These are phyloP conservation scores for Phytophthora tentaculata DNA, from an alignment of 352 stramenopile genomes.

Conservation along the genomic window DNA sequence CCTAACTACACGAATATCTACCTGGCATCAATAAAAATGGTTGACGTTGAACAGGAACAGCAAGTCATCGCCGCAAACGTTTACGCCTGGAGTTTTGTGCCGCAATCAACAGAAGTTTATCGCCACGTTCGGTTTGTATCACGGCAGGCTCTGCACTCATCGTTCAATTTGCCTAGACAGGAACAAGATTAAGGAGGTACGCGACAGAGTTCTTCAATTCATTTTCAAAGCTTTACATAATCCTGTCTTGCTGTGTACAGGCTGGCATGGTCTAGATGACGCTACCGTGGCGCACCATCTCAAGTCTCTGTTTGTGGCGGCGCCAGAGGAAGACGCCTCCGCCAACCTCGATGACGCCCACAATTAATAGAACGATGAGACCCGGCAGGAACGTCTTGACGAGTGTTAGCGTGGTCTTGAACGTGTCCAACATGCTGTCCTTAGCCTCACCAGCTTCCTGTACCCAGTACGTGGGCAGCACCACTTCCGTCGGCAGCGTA, in stretches of 20 bases:
- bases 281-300: slow-evolving; percentile 30
- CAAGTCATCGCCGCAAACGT: slow-evolving; percentile 8
- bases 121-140: not conserved
- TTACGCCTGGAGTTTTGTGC: slow-evolving; percentile 11
- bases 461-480: slow-evolving; percentile 68
- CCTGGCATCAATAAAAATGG: not conserved
- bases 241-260: slow-evolving; percentile 17
- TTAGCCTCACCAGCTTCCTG: slow-evolving; percentile 56
- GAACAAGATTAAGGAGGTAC: slow-evolving; percentile 1
- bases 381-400: slow-evolving; percentile 61
- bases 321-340: slow-evolving; percentile 59
- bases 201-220: slow-evolving; percentile 1
- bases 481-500: slow-evolving; percentile 54
- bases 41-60: slow-evolving; percentile 23
- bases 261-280: slow-evolving; percentile 29
- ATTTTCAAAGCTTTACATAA: slow-evolving; percentile 13
- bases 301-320: slow-evolving; percentile 35
- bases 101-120: slow-evolving; percentile 9
- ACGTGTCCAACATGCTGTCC: slow-evolving; percentile 47
- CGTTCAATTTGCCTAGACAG: slow-evolving; percentile 9
- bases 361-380: slow-evolving; percentile 60
- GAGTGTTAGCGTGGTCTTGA: slow-evolving; percentile 54
- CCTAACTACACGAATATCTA: too few species aligned
- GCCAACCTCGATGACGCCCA: slow-evolving; percentile 44
- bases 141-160: slow-evolving; percentile 23